Conservation (phyloP, 129 eudicot species). For the Silybum marianum region DNA sequence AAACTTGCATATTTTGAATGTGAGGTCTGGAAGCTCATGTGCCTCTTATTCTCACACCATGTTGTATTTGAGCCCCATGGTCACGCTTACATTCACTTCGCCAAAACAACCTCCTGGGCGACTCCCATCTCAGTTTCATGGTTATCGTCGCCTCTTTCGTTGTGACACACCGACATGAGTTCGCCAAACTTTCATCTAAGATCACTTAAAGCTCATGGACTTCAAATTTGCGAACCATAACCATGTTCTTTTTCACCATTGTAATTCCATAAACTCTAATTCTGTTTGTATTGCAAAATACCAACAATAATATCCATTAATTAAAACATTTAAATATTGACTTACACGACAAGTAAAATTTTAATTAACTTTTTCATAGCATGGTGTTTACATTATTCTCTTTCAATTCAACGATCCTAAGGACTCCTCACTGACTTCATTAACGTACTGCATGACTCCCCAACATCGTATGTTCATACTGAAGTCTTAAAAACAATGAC, state of each 20-base stretch:
- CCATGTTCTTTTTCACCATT: not conserved
- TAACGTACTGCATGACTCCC: not conserved
- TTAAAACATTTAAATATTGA: too few relatives aligned
- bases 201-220: not conserved
- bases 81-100: not conserved
- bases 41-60: not conserved
- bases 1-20: not conserved
- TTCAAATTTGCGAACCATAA: not conserved
- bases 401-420: not conserved
- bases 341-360: too few relatives aligned
- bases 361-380: not conserved
- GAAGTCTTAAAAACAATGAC: not conserved
- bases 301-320: not conserved
- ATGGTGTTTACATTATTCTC: not conserved
- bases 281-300: not conserved
- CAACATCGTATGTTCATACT: too few relatives aligned
- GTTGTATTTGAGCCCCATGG: not conserved
- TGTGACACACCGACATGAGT: not conserved
- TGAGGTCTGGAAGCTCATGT: not conserved
- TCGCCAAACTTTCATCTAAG: not conserved
- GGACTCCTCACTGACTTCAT: not conserved
- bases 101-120: not conserved
- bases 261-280: not conserved
- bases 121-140: not conserved
- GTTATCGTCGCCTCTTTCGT: not conserved